A percentile compares a stretch with the other conserved stretches of the same genome.
phyloP scores from a whole-genome alignment of 768 basidiomycete genomes.

The Crepidotus variabilis region DNA sequence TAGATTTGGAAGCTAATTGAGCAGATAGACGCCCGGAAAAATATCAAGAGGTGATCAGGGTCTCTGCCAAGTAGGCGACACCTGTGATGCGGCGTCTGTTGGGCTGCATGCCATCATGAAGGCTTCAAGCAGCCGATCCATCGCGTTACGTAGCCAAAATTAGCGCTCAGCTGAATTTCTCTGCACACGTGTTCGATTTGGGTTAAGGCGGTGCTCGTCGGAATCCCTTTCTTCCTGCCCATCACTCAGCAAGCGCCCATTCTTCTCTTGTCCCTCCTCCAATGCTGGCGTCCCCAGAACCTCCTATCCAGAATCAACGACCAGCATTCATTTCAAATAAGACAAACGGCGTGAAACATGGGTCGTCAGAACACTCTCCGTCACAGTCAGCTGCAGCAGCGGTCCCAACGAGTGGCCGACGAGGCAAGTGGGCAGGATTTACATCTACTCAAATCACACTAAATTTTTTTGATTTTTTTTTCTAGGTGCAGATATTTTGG shows the following conservation, averaged over 20 bases:
- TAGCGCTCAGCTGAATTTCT: neutral
- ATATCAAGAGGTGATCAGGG: neutral
- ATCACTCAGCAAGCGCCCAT: constrained; percentile 16
- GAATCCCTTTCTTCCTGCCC: constrained; percentile 9
- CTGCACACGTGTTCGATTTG: constrained; percentile 1
- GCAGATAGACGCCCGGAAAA: neutral
- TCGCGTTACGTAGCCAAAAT: neutral
- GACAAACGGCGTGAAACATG: neutral
- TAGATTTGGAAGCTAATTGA: neutral
- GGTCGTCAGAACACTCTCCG: neutral
- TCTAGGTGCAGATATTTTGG: constrained; percentile 22
- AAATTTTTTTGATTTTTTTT: neutral
- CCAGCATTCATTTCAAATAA: constrained; percentile 1
- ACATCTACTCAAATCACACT: neutral
- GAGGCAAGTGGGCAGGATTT: constrained; percentile 11
- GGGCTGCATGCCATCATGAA: neutral
- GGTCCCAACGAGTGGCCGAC: constrained; percentile 16
- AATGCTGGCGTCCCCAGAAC: constrained; percentile 7
- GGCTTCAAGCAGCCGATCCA: neutral
- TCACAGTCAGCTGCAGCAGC: constrained; percentile 7
- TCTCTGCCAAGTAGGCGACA: neutral
- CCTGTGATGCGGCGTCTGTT: neutral
- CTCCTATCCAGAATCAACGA: constrained; percentile 2
- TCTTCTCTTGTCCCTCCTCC: neutral
- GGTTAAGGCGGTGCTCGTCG: neutral